Base-by-base conservation (phyloP, 2,329 filamentous ascomycete genomes). In the Lachnellula arida region DNA sequence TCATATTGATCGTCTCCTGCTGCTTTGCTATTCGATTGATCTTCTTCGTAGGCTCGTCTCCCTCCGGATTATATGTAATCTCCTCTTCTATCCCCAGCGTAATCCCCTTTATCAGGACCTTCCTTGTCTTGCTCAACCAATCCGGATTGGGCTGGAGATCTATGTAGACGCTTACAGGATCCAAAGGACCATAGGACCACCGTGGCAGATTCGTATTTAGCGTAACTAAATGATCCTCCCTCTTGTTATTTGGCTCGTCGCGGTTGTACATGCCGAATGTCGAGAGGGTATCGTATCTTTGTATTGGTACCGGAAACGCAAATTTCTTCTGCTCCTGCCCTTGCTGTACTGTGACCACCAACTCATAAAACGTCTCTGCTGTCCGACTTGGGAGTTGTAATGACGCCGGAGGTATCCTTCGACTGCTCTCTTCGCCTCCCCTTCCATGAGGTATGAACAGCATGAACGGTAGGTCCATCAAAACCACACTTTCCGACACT, bases 221-320 rank as follows among this genome's bases (percentile, higher is more conserved):
- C 8, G 91, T 95, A 58, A 97, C 90, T 53, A 97, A 77, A 72
- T 96, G 94, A 75, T 97, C 94, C 51, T 88, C 85, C 34, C 91
- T 89, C 58, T 86, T 84, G 67, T 95, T 88, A 54, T 91, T 90
- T 57, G 88, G 88, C 72, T 97, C 93, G 15, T 92, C 93, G 53
- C 91, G 87, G 74, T 97, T 97, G 78, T 97, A 99, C 94, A 97
- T 97, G 73, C 94, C 94, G 75, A 99, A 99, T 1, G 94, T 97
- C 43, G 92, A 97, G 49, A 99, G 78, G 1, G 93, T 99, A 72
- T 99, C 94, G 76, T 97, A 99, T 69, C 94, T 82, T 63, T 90
- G 85, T 65, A 99, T 84, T 1, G 93, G 93, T 40, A 97, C 88
- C 1, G 94, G 90, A 65, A 97, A 97, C 4, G 85, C 79, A 73